These are phyloP conservation scores for Boletus subparvulus DNA, from an alignment of 768 basidiomycete species.

Conservation along the genomic window DNA sequence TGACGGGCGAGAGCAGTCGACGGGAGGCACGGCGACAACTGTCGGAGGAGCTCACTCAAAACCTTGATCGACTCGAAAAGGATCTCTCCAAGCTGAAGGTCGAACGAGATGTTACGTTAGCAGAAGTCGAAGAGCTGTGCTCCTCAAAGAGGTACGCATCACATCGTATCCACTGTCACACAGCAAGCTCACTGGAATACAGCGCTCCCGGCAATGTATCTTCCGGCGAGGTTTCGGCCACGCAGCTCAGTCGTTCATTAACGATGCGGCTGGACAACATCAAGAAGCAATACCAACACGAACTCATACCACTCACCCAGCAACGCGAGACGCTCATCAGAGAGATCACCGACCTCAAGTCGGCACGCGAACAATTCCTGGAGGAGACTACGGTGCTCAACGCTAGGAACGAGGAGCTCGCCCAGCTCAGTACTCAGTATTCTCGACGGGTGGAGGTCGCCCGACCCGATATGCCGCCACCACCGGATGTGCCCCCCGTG, in stretches of 20 bases:
- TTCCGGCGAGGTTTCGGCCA: slow-evolving; percentile 37
- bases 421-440: slow-evolving; percentile 83
- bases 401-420: slow-evolving; percentile 89
- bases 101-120: slow-evolving; percentile 88
- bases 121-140: slow-evolving; percentile 90
- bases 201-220: slow-evolving; percentile 28
- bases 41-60: slow-evolving; percentile 75
- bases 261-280: slow-evolving; percentile 84
- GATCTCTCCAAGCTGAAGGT: slow-evolving; percentile 85
- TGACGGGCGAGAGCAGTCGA: slow-evolving; percentile 74
- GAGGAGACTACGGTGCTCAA: slow-evolving; percentile 92
- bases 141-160: slow-evolving; percentile 62
- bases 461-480: slow-evolving; percentile 16
- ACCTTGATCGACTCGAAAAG: slow-evolving; percentile 74
- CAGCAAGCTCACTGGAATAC: slow-evolving; percentile 22
- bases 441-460: slow-evolving; percentile 67
- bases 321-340: slow-evolving; percentile 76
- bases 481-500: slow-evolving; percentile 3
- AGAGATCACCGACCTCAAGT: slow-evolving; percentile 85
- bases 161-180: slow-evolving; percentile 10
- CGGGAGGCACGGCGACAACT: slow-evolving; percentile 79
- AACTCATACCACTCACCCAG: slow-evolving; percentile 79
- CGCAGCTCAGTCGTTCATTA: slow-evolving; percentile 63
- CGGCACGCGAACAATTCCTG: slow-evolving; percentile 79
- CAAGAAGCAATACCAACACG: slow-evolving; percentile 83